These are phyloP conservation scores for Diplodia mutila DNA, from an alignment of 2,329 filamentous ascomycete genomes.

Conservation along the genomic window DNA sequence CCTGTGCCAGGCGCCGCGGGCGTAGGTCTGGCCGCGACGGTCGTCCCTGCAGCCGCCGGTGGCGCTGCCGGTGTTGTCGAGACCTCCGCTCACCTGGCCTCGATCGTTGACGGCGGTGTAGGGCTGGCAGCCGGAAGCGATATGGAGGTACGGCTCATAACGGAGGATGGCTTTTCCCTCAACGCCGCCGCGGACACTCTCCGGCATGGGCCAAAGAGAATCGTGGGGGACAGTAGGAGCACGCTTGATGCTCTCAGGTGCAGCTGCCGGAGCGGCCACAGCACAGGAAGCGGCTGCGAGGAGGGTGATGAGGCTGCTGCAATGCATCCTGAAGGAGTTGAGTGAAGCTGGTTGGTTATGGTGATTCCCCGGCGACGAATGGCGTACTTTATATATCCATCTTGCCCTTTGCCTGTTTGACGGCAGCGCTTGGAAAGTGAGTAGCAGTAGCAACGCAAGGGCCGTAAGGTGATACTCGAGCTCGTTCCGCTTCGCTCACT, in stretches of 20 bases:
- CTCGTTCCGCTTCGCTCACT: not conserved
- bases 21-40: conserved; percentile 46
- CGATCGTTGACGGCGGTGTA: conserved; percentile 31
- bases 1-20: conserved; percentile 36
- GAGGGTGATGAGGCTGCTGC: not conserved
- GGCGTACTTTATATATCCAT: not conserved
- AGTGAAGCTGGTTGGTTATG: not conserved
- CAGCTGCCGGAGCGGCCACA: not conserved
- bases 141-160: conserved; percentile 33
- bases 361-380: not conserved
- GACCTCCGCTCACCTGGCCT: conserved; percentile 39
- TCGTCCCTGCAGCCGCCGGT: conserved; percentile 40
- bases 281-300: not conserved
- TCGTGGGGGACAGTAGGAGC: not conserved
- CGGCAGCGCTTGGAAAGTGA: not conserved
- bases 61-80: conserved; percentile 38
- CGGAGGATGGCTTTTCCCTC: conserved; percentile 28
- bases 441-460: not conserved
- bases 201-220: conserved; percentile 38
- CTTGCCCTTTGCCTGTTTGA: not conserved
- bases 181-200: conserved; percentile 50
- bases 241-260: not conserved
- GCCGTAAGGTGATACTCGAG: not conserved
- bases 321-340: not conserved
- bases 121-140: conserved; percentile 32